Evolutionary conservation across 176 grass and related monocot genomes (phyloP).

Genomic region (Triticum aestivum): DNA sequence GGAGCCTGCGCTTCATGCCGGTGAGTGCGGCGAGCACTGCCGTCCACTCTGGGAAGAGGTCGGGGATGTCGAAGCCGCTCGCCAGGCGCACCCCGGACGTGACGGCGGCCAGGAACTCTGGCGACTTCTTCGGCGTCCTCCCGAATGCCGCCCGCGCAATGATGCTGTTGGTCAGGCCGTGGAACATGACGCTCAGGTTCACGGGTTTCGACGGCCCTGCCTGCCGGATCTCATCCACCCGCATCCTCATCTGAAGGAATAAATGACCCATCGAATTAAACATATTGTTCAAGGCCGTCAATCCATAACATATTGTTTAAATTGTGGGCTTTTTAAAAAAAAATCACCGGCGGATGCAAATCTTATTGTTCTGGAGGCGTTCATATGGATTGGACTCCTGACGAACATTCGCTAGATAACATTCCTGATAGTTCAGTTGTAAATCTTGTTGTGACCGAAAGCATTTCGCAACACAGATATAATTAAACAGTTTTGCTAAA

Average conservation of each 20-base stretch:
- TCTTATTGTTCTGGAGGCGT: too few relatives aligned
- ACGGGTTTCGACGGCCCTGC: not conserved
- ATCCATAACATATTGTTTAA: too few relatives aligned
- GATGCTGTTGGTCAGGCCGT: constrained; percentile 19
- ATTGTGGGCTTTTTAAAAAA: too few relatives aligned
- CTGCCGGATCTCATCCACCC: not conserved
- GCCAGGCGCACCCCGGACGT: constrained; percentile 26
- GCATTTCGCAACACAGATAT: too few relatives aligned
- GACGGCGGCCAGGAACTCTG: constrained; percentile 6
- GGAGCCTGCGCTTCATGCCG: constrained; percentile 29
- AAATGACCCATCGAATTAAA: too few relatives aligned
- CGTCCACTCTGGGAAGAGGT: constrained; percentile 39
- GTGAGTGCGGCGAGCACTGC: constrained; percentile 15
- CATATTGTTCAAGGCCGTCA: too few relatives aligned
- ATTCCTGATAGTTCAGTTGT: too few relatives aligned
- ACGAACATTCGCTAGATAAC: too few relatives aligned
- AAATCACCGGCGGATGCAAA: too few relatives aligned
- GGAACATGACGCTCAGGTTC: constrained; percentile 28
- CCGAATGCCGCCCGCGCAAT: constrained; percentile 26
- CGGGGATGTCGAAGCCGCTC: constrained; percentile 30
- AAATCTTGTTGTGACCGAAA: too few relatives aligned
- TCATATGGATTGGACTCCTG: too few relatives aligned
- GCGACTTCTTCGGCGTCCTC: constrained; percentile 8
- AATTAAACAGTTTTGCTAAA: too few relatives aligned
- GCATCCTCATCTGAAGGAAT: not conserved